Evolutionary conservation across 257 asterid species (phyloP), one percentile per base, ranked within the genome.

Genomic region (Penstemon newberryi): DNA sequence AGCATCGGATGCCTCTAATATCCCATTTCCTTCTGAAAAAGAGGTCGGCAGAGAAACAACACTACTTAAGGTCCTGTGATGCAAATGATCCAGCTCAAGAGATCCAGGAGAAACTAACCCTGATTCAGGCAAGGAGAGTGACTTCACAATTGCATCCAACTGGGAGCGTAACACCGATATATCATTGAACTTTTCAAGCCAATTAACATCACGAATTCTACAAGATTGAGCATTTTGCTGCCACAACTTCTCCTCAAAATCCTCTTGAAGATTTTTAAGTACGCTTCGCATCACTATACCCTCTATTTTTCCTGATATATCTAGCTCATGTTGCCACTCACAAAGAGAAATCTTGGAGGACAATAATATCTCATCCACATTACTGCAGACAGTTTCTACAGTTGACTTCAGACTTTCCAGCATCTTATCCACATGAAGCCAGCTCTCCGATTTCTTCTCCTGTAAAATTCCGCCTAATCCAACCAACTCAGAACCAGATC

Each of bases 61-160:
- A 74, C 66, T 85, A 69, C 75, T 66, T 38, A 75, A 77, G 44
- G 80, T 56, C 79, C 79, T 87, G 39, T 57, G 77, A 46, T 81
- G 86, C 69, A 82, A 77, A 76, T 61, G 66, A 60, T 89, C 95
- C 37, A 84, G 54, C 73, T 90, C 96, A 74, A 66, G 76, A 9
- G 94, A 90, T 60, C 87, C 96, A 58, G 79, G 84, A 58, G 95
- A 83, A 67, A 65, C 66, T 54, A 82, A 73, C 66, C 79, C 90
- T 6, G 80, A 39, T 75, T 87, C 96, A 33, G 79, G 54, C 76
- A 75, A 60, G 33, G 85, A 79, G 65, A 90, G 80, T 12, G 85
- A 87, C 75, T 87, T 84, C 73, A 78, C 75, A 66, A 90, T 73
- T 60, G 78, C 85, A 77, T 84, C 87, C 71, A 93, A 78, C 71